Conservation (phyloP, 2,329 filamentous ascomycete species). For the Epichloe sylvatica region DNA sequence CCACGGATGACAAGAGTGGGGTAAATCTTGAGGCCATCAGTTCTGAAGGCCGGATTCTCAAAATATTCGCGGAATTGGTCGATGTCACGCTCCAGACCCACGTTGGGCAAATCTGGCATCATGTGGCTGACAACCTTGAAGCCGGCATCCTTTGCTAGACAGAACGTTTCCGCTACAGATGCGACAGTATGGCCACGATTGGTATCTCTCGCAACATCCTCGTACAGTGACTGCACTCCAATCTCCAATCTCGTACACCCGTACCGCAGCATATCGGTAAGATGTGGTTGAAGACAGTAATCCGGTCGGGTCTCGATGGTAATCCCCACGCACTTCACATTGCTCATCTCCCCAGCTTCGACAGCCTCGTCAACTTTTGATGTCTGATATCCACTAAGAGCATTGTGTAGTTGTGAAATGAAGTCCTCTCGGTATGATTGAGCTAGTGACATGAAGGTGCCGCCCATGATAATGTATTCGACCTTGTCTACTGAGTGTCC, state of each 20-base stretch:
- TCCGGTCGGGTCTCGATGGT: slow-evolving; percentile 96
- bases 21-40: slow-evolving; percentile 95
- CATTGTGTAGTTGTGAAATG: slow-evolving; percentile 91
- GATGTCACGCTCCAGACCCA: slow-evolving; percentile 94
- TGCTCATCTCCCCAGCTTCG: slow-evolving; percentile 87
- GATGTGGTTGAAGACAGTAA: slow-evolving; percentile 90
- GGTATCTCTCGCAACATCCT: slow-evolving; percentile 95
- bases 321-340: slow-evolving; percentile 94
- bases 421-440: slow-evolving; percentile 85
- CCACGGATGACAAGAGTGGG: slow-evolving; percentile 94
- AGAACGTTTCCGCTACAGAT: slow-evolving; percentile 91
- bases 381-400: slow-evolving; percentile 88
- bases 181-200: slow-evolving; percentile 95
- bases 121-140: slow-evolving; percentile 99
- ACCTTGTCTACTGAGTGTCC: slow-evolving; percentile 98
- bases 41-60: slow-evolving; percentile 88
- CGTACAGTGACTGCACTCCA: slow-evolving; percentile 91
- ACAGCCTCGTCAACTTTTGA: slow-evolving; percentile 92
- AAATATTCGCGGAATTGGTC: slow-evolving; percentile 98
- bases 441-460: slow-evolving; percentile 94
- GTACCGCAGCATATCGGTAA: slow-evolving; percentile 94
- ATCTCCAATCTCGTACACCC: slow-evolving; percentile 91
- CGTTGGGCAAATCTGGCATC: slow-evolving; percentile 98
- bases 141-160: slow-evolving; percentile 89
- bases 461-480: slow-evolving; percentile 99